A percentile compares a stretch with the other conserved stretches of the same genome.
phyloP scores from a whole-genome alignment of 371 early-diverging fungal species.

The Lichtheimia corymbifera region DNA sequence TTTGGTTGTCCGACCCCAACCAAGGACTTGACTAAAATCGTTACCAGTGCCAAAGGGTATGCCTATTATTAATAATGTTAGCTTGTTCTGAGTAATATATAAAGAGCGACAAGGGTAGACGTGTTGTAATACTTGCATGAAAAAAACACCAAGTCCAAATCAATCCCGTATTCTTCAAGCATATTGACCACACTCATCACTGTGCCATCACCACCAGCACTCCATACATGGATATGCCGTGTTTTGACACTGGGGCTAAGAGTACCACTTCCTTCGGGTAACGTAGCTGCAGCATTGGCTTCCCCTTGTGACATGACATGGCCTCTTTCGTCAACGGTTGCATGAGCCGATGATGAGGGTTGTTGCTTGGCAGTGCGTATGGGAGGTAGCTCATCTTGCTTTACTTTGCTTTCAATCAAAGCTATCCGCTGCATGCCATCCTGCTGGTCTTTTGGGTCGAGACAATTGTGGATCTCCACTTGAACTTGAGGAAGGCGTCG shows the following conservation, averaged over 20 bases:
- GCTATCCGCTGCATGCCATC: slow-evolving; percentile 41
- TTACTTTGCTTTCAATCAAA: slow-evolving; percentile 32
- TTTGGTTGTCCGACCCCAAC: slow-evolving; percentile 65
- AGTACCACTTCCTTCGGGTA: slow-evolving; percentile 2
- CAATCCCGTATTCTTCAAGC: slow-evolving; percentile 47
- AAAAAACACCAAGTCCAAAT: slow-evolving; percentile 57
- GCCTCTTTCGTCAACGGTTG: neutral
- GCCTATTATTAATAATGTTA: slow-evolving; percentile 25
- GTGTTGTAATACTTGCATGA: slow-evolving; percentile 39
- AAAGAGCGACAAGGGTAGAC: neutral
- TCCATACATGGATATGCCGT: slow-evolving; percentile 64
- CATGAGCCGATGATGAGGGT: no score
- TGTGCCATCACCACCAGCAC: slow-evolving; percentile 69
- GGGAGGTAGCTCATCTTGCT: slow-evolving; percentile 17
- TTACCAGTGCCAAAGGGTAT: slow-evolving; percentile 72
- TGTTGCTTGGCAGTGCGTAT: slow-evolving; percentile 2
- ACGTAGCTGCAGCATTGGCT: slow-evolving; percentile 1
- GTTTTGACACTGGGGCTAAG: slow-evolving; percentile 5
- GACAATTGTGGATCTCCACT: slow-evolving; percentile 62
- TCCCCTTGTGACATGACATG: neutral
- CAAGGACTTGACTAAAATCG: slow-evolving; percentile 64
- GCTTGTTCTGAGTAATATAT: neutral
- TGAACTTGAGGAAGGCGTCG: slow-evolving; percentile 57
- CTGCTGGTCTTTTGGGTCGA: slow-evolving; percentile 45
- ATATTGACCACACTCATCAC: slow-evolving; percentile 64